A percentile compares a stretch with the other conserved stretches of the same genome.
Conservation (phyloP, 768 basidiomycete genomes). For the Calocybe indica region DNA sequence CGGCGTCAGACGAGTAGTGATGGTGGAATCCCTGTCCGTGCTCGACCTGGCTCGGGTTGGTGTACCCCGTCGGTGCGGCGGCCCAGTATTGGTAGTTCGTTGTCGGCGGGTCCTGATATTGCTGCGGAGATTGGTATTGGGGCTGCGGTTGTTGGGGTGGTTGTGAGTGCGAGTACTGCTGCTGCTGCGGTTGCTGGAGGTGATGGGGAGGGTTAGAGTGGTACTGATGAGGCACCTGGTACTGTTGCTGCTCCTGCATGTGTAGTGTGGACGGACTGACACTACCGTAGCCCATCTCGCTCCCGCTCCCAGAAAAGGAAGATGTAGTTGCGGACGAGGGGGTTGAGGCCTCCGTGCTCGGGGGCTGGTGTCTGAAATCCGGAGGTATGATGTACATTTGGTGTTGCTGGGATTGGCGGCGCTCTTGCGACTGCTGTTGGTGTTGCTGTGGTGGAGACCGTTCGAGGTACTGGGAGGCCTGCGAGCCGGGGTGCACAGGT, state of each 20-base stretch:
- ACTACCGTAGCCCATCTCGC: background rate
- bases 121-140: slow-evolving; percentile 1
- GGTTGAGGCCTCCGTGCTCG: slow-evolving; percentile 8
- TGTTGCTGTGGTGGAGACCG: background rate
- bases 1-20: slow-evolving; percentile 42
- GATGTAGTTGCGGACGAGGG: slow-evolving; percentile 7
- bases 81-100: slow-evolving; percentile 24
- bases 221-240: too few species aligned
- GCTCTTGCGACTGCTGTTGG: slow-evolving; percentile 7
- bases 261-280: too few species aligned
- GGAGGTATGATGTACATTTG: slow-evolving; percentile 22
- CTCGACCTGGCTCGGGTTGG: slow-evolving; percentile 9
- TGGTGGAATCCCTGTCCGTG: slow-evolving; percentile 19
- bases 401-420: slow-evolving; percentile 8
- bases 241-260: too few species aligned
- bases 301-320: slow-evolving; percentile 1
- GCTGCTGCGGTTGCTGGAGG: background rate
- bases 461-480: background rate
- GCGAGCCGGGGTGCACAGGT: background rate
- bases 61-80: slow-evolving; percentile 18
- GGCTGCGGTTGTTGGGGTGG: background rate
- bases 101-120: slow-evolving; percentile 1
- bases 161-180: background rate
- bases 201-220: background rate
- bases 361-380: slow-evolving; percentile 15